Conservation (phyloP, 345 rosid genomes). For the Bruguiera parviflora region DNA sequence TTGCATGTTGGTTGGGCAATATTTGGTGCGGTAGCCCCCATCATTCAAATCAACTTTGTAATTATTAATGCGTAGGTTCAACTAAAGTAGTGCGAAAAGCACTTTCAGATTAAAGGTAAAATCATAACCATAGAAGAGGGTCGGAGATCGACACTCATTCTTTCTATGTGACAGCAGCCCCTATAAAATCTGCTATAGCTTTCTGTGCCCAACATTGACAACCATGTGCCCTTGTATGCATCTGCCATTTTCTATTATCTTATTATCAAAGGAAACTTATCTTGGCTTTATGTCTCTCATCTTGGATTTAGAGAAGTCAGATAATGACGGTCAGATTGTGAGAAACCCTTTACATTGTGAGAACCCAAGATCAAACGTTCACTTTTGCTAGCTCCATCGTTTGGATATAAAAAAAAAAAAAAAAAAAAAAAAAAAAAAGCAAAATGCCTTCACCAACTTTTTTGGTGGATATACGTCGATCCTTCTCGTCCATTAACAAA, state of each 20-base stretch:
- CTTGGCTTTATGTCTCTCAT: conserved; percentile 9
- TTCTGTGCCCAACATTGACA: conserved; percentile 40
- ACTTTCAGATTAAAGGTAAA: conserved; percentile 25
- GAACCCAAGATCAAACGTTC: conserved; percentile 15
- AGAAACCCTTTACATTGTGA: conserved; percentile 35
- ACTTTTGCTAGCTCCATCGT: background rate
- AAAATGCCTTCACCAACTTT: no score
- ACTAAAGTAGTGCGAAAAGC: conserved; percentile 17
- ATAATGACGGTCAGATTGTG: conserved; percentile 15
- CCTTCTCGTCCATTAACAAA: no score
- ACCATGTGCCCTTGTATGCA: conserved; percentile 46
- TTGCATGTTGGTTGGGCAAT: conserved; percentile 6
- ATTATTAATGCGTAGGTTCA: conserved; percentile 17
- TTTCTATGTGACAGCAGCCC: conserved; percentile 6
- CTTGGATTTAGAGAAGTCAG: background rate
- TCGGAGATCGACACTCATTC: background rate
- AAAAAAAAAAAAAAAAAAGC: no score
- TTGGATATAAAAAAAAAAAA: no score
- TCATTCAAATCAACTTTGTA: conserved; percentile 25
- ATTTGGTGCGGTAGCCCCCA: conserved; percentile 10
- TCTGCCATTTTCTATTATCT: background rate
- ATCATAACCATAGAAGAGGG: background rate
- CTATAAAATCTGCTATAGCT: conserved; percentile 19
- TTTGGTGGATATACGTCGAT: no score
- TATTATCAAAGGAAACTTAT: conserved; percentile 31